These are phyloP conservation scores for Botrytis byssoidea DNA, from an alignment of 2,329 filamentous ascomycete species.

Conservation along the genomic window DNA sequence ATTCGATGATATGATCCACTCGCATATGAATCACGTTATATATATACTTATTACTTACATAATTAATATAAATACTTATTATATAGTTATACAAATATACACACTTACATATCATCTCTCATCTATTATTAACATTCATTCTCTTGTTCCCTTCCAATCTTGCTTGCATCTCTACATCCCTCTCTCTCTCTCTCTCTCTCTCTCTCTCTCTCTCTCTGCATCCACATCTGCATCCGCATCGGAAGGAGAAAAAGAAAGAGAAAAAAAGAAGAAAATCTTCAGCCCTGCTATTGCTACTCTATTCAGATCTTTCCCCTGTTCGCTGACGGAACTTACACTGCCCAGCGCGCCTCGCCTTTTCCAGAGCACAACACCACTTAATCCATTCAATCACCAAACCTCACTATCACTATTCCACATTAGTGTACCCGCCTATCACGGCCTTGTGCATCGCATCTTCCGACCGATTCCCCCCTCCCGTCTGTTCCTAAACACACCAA, in stretches of 20 bases:
- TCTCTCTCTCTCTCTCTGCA: no score
- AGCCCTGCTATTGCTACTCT: slow-evolving; percentile 16
- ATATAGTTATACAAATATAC: no score
- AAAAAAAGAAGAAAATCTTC: not conserved
- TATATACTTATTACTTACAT: not conserved
- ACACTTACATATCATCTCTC: not conserved
- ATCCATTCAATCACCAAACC: not conserved
- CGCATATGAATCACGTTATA: no score
- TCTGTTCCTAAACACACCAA: not conserved
- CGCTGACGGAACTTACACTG: slow-evolving; percentile 2
- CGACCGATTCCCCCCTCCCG: slow-evolving; percentile 9
- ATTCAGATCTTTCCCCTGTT: slow-evolving; percentile 11
- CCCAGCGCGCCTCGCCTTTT: slow-evolving; percentile 2
- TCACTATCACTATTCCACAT: not conserved
- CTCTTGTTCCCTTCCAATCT: not conserved
- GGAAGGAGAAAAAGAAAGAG: not conserved
- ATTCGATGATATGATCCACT: no score
- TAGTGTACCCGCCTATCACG: slow-evolving; percentile 5
- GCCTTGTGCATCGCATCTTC: slow-evolving; percentile 9
- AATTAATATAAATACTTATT: no score
- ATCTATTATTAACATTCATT: not conserved
- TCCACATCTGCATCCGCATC: not conserved
- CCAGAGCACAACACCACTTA: not conserved
- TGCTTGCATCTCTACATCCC: not conserved
- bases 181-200: no score